Conservation (phyloP, 768 basidiomycete genomes). For the Rhizopogon rudus region DNA sequence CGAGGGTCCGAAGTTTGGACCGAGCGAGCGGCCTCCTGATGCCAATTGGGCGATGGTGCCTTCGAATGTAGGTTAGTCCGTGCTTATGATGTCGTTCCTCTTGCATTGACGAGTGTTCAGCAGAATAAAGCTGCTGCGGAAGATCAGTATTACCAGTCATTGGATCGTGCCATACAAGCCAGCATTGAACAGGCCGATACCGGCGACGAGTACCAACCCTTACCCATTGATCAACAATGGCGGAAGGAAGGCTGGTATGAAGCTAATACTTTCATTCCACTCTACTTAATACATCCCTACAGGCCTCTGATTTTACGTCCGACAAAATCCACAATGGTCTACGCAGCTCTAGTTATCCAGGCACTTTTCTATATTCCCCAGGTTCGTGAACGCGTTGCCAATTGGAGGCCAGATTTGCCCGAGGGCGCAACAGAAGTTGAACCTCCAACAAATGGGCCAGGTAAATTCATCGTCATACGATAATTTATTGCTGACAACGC, state of each 20-base stretch:
- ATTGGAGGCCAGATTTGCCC: constrained; percentile 28
- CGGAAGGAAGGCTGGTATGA: constrained; percentile 57
- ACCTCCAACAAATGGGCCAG: constrained; percentile 28
- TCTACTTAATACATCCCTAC: not conserved
- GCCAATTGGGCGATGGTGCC: constrained; percentile 68
- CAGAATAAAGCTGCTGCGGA: constrained; percentile 33
- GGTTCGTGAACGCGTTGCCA: constrained; percentile 42
- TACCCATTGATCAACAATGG: constrained; percentile 46
- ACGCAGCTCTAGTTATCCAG: constrained; percentile 52
- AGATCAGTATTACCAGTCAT: constrained; percentile 45
- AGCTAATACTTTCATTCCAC: not conserved
- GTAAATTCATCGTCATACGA: constrained; percentile 19
- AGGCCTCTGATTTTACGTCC: constrained; percentile 75
- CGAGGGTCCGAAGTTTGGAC: constrained; percentile 43
- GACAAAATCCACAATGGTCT: constrained; percentile 42
- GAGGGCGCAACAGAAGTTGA: constrained; percentile 12
- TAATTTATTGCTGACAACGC: constrained; percentile 15
- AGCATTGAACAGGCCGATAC: constrained; percentile 51
- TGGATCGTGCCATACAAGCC: constrained; percentile 69
- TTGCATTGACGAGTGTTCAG: constrained; percentile 21
- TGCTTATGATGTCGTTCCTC: not conserved
- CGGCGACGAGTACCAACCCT: constrained; percentile 44
- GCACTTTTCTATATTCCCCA: constrained; percentile 69
- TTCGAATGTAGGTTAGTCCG: constrained; percentile 45
- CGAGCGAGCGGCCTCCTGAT: constrained; percentile 57